Evolutionary conservation across 1,284 basidiomycete species (phyloP).

Genomic region (Ustilago cynodontis): DNA sequence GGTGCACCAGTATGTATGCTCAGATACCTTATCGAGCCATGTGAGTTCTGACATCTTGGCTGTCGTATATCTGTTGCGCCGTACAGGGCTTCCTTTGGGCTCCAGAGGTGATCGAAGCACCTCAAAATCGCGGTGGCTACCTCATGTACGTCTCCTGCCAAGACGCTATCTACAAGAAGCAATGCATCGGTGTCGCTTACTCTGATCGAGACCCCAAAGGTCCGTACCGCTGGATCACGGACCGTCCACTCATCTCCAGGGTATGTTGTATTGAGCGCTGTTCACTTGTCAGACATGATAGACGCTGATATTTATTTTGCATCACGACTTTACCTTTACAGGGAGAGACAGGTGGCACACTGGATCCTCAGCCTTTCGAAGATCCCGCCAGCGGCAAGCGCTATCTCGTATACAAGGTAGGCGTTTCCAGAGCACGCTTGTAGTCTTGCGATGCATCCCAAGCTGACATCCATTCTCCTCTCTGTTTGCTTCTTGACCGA

Average conservation of each 20-base stretch:
- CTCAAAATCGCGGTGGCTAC: conserved; percentile 49
- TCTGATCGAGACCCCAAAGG: conserved; percentile 42
- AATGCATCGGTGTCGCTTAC: conserved; percentile 60
- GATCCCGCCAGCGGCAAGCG: conserved; percentile 49
- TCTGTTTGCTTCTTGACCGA: background rate
- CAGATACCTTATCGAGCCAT: background rate
- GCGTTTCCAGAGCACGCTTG: background rate
- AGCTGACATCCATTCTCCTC: background rate
- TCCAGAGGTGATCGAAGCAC: conserved; percentile 56
- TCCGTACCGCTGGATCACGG: conserved; percentile 52
- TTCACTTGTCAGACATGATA: background rate
- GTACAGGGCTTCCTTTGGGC: conserved; percentile 55
- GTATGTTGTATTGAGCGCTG: conserved; percentile 13
- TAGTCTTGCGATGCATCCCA: background rate
- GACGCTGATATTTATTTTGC: background rate
- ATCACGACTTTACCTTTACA: background rate
- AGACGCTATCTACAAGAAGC: conserved; percentile 43
- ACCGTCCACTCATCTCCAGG: conserved; percentile 50
- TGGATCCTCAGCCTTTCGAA: conserved; percentile 61
- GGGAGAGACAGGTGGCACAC: conserved; percentile 50
- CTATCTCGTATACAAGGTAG: conserved; percentile 56
- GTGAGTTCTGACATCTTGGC: background rate
- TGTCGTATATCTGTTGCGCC: background rate
- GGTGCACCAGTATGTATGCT: conserved; percentile 27
- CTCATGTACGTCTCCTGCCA: conserved; percentile 59